Base-by-base conservation (phyloP, 2,329 filamentous ascomycete genomes). In the Aspergillus melleus region DNA sequence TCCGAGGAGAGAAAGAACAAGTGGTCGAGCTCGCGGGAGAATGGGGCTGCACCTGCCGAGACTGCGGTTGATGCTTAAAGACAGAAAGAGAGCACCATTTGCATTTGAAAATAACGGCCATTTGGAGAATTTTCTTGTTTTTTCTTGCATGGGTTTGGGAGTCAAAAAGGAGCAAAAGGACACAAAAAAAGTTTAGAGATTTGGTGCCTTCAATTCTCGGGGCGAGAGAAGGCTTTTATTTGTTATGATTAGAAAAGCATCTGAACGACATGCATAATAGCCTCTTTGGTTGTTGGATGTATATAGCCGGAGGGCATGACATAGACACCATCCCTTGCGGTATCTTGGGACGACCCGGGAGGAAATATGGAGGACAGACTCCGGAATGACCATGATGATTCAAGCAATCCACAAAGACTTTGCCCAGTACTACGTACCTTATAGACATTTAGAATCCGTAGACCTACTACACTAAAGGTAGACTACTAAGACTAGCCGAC, bases 1-100 rank as follows among this genome's bases (percentile, higher is more conserved):
- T 64, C 70, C 1, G 63, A 71, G 22, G 71, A 75, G 30, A 64
- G 68, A 49, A 61, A 60, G 53, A 64, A 59, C 55, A 65, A 64
- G 53, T 71, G 66, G 67, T 63, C 60, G 10, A 52, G 61, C 54
- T 49, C 59, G 26, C 58, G 60, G 32, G 52, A 58, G 50, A 57
- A 60, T 22, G 61, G 26, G 24, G 50, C 59, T 11, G 49, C 32
- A 19, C 22, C 55, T 11, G 49, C 19, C 29, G 61, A 62, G 52
- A 51, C 52, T 32, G 52, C 54, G 14, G 61, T 51, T 30, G 55
- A 24, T 12, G 44, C 29, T 49, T 42, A 42, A 39, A 42, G 14
- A 42, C n/a, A 42, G 14, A 42, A 8, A 42, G 54, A 58, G 47
- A 12, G 22, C 36, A 55, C 14, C 12, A 22, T 20, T 39, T 20